A percentile compares a stretch with the other conserved stretches of the same genome.
Evolutionary conservation across 257 asterid species (phyloP).

Genomic region (Capsicum baccatum): DNA sequence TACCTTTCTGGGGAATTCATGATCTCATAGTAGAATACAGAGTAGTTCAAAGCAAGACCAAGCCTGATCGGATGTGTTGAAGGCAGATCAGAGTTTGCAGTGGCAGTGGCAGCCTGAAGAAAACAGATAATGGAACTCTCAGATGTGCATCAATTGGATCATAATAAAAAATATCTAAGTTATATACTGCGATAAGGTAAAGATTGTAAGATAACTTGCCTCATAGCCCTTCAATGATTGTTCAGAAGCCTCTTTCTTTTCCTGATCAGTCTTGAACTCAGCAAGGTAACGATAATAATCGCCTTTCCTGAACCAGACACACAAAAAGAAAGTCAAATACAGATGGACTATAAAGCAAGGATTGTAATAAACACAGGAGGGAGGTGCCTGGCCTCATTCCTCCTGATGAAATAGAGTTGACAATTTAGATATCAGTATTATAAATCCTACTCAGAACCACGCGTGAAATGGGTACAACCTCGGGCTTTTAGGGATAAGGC

Average conservation of each 20-base stretch:
- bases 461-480: background rate
- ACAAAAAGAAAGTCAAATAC: background rate
- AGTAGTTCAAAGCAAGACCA: constrained; percentile 86
- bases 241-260: constrained; percentile 82
- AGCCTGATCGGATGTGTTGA: constrained; percentile 93
- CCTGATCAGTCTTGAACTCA: constrained; percentile 80
- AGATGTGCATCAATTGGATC: background rate
- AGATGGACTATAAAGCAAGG: background rate
- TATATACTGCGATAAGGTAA: background rate
- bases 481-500: background rate
- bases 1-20: constrained; percentile 90
- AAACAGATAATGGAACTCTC: background rate
- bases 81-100: constrained; percentile 76
- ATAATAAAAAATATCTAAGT: background rate
- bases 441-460: background rate
- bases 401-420: background rate
- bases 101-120: constrained; percentile 71
- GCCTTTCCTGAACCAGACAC: constrained; percentile 60
- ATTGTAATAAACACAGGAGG: background rate
- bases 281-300: constrained; percentile 87
- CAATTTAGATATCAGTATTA: background rate
- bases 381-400: background rate
- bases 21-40: constrained; percentile 84
- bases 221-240: constrained; percentile 79
- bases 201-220: constrained; percentile 46